Conservation (phyloP, 2,329 filamentous ascomycete species). For the Apiospora aurea region DNA sequence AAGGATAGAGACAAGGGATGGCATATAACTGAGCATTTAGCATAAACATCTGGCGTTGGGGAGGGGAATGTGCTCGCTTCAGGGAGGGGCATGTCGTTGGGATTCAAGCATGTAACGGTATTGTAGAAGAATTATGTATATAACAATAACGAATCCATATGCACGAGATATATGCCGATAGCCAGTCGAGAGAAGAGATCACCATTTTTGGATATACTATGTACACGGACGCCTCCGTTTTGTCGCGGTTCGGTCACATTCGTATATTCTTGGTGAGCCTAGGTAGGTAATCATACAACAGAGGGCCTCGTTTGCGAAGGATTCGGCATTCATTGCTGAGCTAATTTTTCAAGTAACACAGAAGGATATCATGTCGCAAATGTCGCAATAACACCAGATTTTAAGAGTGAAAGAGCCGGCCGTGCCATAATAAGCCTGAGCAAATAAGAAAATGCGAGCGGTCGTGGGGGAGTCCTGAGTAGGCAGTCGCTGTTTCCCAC, state of each 20-base stretch:
- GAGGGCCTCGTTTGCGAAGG: neutral
- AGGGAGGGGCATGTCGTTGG: neutral
- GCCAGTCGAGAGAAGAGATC: neutral
- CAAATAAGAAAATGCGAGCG: neutral
- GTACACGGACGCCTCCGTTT: neutral
- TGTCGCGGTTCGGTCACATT: neutral
- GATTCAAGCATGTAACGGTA: conserved; percentile 14
- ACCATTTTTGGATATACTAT: neutral
- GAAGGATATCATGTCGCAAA: conserved; percentile 20
- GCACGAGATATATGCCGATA: neutral
- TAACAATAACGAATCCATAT: conserved; percentile 13
- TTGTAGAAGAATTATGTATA: conserved; percentile 19
- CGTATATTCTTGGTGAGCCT: neutral
- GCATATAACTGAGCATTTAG: conserved; percentile 7
- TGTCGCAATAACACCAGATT: conserved; percentile 12
- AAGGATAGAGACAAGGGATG: conserved; percentile 4
- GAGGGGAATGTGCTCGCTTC: neutral
- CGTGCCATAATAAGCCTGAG: neutral
- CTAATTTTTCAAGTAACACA: conserved; percentile 10
- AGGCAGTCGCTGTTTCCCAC: neutral
- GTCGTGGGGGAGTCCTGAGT: neutral
- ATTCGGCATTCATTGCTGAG: conserved; percentile 4
- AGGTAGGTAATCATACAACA: neutral
- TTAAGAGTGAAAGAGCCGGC: neutral
- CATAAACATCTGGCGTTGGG: conserved; percentile 18